Percentiles rank a stretch among this genome's conserved stretches.
Conservation (phyloP, 2,329 filamentous ascomycete genomes). For the Colletotrichum lupini region DNA sequence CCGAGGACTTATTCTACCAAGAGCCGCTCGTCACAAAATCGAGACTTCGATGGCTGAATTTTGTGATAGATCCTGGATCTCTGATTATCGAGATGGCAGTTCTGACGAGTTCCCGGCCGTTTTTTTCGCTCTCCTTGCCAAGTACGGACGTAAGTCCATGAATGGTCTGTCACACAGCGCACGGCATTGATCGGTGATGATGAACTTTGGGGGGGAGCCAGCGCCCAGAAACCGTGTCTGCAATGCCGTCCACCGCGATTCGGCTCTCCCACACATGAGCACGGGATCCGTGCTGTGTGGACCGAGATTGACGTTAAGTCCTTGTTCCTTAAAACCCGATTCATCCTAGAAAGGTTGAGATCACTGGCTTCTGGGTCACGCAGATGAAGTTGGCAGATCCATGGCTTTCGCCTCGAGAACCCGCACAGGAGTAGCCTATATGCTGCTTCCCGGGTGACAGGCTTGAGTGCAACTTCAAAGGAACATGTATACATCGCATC, state of each 20-base stretch:
- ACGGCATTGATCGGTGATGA: neutral
- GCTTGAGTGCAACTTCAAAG: neutral
- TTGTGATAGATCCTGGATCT: slow-evolving; percentile 26
- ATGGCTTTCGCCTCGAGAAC: neutral
- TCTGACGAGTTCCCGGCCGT: neutral
- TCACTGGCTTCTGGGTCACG: neutral
- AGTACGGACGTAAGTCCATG: slow-evolving; percentile 3
- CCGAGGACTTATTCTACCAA: neutral
- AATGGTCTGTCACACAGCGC: slow-evolving; percentile 1
- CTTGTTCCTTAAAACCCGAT: neutral
- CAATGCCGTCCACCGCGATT: slow-evolving; percentile 17
- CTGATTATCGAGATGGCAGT: slow-evolving; percentile 22
- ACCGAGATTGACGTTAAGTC: neutral
- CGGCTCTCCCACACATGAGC: neutral
- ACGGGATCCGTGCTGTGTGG: neutral
- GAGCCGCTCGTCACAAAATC: slow-evolving; percentile 3
- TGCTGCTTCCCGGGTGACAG: neutral
- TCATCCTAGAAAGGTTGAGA: neutral
- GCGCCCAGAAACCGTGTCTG: neutral
- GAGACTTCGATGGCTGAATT: slow-evolving; percentile 11
- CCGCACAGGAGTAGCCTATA: neutral
- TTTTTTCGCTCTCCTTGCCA: neutral
- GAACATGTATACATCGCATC: neutral
- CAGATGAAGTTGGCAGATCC: neutral
- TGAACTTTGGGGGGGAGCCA: neutral